Conservation (phyloP, 441 rosid genomes). For the Mallotus repandus region DNA sequence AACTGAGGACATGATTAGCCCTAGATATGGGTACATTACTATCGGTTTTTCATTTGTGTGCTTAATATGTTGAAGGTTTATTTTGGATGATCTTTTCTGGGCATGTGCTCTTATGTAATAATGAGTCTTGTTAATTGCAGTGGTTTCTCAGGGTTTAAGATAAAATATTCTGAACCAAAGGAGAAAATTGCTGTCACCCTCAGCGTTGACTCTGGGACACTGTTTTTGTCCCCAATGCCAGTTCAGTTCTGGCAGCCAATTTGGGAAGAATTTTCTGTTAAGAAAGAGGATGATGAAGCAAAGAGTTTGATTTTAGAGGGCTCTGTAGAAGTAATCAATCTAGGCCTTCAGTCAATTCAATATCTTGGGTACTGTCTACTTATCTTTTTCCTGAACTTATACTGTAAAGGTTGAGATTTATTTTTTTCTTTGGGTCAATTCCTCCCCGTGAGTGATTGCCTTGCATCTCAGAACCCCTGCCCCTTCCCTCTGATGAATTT, state of each 20-base stretch:
- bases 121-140: slow-evolving; percentile 34
- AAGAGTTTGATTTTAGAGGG: slow-evolving; percentile 61
- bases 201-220: slow-evolving; percentile 51
- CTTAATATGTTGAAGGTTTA: slow-evolving; percentile 7
- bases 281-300: slow-evolving; percentile 36
- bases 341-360: slow-evolving; percentile 63
- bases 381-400: neutral
- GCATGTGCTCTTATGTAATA: neutral
- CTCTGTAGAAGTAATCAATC: slow-evolving; percentile 54
- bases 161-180: slow-evolving; percentile 57
- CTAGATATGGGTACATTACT: slow-evolving; percentile 55
- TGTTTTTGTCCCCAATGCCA: slow-evolving; percentile 55
- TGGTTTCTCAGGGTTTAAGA: slow-evolving; percentile 68
- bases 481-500: neutral
- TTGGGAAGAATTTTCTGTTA: slow-evolving; percentile 45
- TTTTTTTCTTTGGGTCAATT: neutral
- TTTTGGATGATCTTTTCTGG: slow-evolving; percentile 2
- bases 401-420: neutral
- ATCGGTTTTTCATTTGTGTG: neutral
- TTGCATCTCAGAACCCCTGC: neutral
- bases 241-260: slow-evolving; percentile 66
- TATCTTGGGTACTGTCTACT: slow-evolving; percentile 68
- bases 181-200: slow-evolving; percentile 71
- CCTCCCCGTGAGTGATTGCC: neutral
- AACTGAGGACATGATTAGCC: slow-evolving; percentile 68